Evolutionary conservation across 495 filamentous ascomycete species (phyloP), one percentile per base, ranked within the genome.

Genomic region (Cercophora sp.): DNA sequence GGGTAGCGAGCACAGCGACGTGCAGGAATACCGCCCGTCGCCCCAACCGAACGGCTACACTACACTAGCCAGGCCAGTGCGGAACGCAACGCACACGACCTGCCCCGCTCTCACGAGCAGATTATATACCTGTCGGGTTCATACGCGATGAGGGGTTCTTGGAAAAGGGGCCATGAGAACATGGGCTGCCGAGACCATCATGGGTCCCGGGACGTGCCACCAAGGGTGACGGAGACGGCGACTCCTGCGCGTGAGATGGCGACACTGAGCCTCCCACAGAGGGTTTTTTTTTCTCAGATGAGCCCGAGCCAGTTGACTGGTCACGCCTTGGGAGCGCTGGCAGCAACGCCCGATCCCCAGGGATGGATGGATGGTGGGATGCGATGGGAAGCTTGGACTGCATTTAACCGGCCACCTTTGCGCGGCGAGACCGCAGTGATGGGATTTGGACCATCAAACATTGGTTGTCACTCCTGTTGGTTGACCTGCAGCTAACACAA

Each of bases 391-490:
- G 29, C 11, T 22, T 20, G 51, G 23, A 34, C 46, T 46, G 37
- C 52, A 60, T 60, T 60, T 60, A 60, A 15, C 57, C 57, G 57
- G 53, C 41, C 42, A 23, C 31, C 29, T 56, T 37, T 32, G 48
- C 36, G 29, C 42, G 47, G 57, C 43, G 57, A 44, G 57, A 53
- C 57, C 52, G 45, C 52, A 42, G 48, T 31, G 19, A 53, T 53
- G 57, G 57, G 53, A 60, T 37, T 52, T 50, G 22, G 52, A 26
- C 29, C 20, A 49, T 58, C 56, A 58, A 60, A 60, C 57, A 48
- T 15, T 41, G 44, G 8, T 27, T 23, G 37, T 43, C 25, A 22
- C 20, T 48, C 26, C 53, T 40, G 48, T 42, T 51, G 48, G 35
- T 16, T 19, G 15, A 20, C 24, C 27, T 54, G 51, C 51, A 45